Conservation (phyloP, 2,329 filamentous ascomycete species). For the Botrytis medusae region DNA sequence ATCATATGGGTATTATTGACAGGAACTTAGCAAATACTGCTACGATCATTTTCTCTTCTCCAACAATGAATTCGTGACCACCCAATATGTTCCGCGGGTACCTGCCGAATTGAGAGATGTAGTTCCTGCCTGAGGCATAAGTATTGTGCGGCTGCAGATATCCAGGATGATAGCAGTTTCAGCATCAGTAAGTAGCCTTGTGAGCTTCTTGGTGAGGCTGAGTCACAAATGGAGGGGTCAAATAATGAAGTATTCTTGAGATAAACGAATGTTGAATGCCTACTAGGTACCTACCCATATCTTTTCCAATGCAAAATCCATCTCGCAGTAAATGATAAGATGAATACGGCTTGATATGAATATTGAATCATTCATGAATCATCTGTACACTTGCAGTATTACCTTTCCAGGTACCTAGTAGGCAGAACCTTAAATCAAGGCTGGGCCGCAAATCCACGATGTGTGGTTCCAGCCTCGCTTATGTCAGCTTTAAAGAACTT, state of each 20-base stretch:
- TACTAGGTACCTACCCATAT: too few species aligned
- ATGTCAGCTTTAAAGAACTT: slow-evolving; percentile 1
- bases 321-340: not conserved
- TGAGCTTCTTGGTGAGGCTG: not conserved
- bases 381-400: not conserved
- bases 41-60: not conserved
- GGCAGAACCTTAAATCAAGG: not conserved
- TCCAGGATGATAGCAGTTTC: not conserved
- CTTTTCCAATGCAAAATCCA: not conserved
- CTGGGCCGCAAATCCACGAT: not conserved
- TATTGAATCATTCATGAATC: not conserved
- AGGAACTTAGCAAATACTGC: not conserved
- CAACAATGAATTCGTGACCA: not conserved
- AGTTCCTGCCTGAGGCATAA: not conserved
- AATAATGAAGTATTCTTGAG: not conserved
- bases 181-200: not conserved
- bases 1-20: not conserved
- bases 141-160: not conserved
- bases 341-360: not conserved
- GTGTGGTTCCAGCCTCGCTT: slow-evolving; percentile 9
- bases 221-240: not conserved
- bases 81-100: not conserved
- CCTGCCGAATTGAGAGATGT: not conserved
- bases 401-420: not conserved
- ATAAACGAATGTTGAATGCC: not conserved